Evolutionary conservation across 179 eudicot genomes (phyloP).

Genomic region (Drosera spatulata): DNA sequence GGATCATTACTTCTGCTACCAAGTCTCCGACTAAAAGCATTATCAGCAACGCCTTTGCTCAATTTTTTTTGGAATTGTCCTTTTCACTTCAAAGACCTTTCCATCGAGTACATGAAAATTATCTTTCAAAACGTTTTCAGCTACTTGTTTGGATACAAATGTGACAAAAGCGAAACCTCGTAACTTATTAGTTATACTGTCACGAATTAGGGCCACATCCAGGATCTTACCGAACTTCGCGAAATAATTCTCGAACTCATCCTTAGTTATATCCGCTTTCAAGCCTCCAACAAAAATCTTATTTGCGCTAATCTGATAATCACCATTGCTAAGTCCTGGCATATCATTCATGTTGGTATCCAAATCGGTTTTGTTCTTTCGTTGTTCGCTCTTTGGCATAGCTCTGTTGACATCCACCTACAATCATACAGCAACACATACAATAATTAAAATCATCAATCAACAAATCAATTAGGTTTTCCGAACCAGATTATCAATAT

Average conservation of each 20-base stretch:
- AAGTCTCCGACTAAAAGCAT: slow-evolving; percentile 13
- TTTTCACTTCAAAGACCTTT: slow-evolving; percentile 69
- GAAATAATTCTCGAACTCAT: slow-evolving; percentile 61
- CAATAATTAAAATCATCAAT: not conserved
- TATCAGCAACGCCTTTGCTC: slow-evolving; percentile 14
- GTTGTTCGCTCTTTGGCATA: slow-evolving; percentile 55
- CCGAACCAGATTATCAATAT: not conserved
- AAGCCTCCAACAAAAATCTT: slow-evolving; percentile 95
- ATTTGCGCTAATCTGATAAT: slow-evolving; percentile 34
- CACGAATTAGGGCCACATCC: slow-evolving; percentile 89
- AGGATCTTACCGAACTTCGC: slow-evolving; percentile 70
- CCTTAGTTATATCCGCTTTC: slow-evolving; percentile 61
- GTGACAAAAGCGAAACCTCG: slow-evolving; percentile 92
- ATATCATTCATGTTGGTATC: slow-evolving; percentile 1
- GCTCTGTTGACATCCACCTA: slow-evolving; percentile 92
- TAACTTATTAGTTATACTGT: slow-evolving; percentile 57
- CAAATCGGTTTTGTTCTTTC: slow-evolving; percentile 7
- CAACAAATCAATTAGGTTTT: not conserved
- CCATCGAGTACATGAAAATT: slow-evolving; percentile 58
- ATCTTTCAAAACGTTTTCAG: slow-evolving; percentile 18
- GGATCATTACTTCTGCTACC: slow-evolving; percentile 24
- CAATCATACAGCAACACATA: slow-evolving; percentile 3
- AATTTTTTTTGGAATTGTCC: slow-evolving; percentile 67
- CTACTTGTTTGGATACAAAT: slow-evolving; percentile 73
- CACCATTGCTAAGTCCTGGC: slow-evolving; percentile 18